Evolutionary conservation across 306 rosid genomes (phyloP).

Genomic region (Psophocarpus tetragonolobus): DNA sequence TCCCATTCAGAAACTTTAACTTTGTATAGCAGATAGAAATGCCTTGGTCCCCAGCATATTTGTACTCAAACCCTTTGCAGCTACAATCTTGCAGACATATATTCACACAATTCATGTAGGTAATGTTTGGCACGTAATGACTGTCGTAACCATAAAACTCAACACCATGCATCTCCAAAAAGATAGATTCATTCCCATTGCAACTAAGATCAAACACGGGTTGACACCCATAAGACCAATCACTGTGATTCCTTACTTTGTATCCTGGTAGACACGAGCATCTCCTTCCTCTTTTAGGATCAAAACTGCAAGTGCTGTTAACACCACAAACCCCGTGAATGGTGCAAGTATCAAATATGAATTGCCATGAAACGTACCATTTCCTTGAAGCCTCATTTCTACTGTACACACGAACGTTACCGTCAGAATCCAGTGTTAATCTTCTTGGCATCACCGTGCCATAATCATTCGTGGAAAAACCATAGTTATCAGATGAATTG

Average conservation of each 20-base stretch:
- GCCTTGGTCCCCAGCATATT: background rate
- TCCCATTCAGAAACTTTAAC: slow-evolving; percentile 33
- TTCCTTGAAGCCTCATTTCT: background rate
- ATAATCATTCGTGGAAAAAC: background rate
- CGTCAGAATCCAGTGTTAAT: slow-evolving; percentile 33
- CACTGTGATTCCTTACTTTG: background rate
- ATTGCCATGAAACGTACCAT: slow-evolving; percentile 46
- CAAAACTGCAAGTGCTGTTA: slow-evolving; percentile 29
- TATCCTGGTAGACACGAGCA: background rate
- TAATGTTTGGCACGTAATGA: background rate
- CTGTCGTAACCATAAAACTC: background rate
- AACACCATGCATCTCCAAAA: background rate
- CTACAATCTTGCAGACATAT: slow-evolving; percentile 11
- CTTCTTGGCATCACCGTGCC: slow-evolving; percentile 7
- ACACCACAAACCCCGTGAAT: slow-evolving; percentile 43
- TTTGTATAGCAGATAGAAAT: slow-evolving; percentile 17
- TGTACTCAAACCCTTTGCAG: slow-evolving; percentile 36
- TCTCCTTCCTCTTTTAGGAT: background rate
- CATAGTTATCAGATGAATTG: slow-evolving; percentile 4
- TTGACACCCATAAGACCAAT: background rate
- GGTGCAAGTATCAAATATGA: background rate
- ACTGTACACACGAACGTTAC: slow-evolving; percentile 32
- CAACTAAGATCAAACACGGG: background rate
- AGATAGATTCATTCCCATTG: background rate
- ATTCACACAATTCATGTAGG: slow-evolving; percentile 4